Evolutionary conservation across 2,329 filamentous ascomycete genomes (phyloP), one percentile per base, ranked within the genome.

Genomic region (Aspergillus sp.): DNA sequence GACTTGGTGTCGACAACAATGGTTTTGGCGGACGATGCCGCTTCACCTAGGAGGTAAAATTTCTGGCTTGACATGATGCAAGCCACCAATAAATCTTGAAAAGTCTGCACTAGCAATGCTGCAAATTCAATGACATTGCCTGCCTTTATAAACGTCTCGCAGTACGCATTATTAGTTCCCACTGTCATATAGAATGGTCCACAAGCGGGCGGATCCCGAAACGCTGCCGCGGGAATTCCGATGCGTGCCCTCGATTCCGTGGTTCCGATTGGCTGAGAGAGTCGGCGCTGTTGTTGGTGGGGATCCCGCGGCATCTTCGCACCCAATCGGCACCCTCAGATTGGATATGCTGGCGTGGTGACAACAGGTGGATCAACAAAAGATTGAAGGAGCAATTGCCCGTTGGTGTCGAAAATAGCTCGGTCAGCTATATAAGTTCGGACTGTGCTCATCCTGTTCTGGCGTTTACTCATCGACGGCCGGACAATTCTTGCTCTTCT

Each of bases 1-100:
- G 60, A 44, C 4, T 60, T 60, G 13, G 62, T 42, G 6, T 68
- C 66, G 7, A 71, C 18, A 13, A 64, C 59, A 18, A 71, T 54
- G 47, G 57, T 44, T 15, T 53, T 63, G 9, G 66, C 58, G 20
- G 65, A 63, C 9, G 67, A 62, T 42, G 51, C 17, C 13, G 41
- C 22, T 34, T 68, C 57, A 34, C 66, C 66, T 8, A 66, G 44
- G 13, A 69, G 62, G 32, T 66, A 60, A 8, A 48, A 48, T 36
- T 48, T 26, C 26, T 48, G 44, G 26, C 30, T 48, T 13, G 30
- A 48, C 44, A 48, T 48, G 24, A 30, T 34, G 4, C 15, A 7
- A 30, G 8, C 11, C 2, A 30, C 8, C 26, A 11, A 30, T 4
- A 9, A 11, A 30, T 30, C 24, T 12, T 22, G 22, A 15, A 30